Percentiles rank a stretch among this genome's conserved stretches.
phyloP scores from a whole-genome alignment of 75 land plant species.

The Azolla pinnata region DNA sequence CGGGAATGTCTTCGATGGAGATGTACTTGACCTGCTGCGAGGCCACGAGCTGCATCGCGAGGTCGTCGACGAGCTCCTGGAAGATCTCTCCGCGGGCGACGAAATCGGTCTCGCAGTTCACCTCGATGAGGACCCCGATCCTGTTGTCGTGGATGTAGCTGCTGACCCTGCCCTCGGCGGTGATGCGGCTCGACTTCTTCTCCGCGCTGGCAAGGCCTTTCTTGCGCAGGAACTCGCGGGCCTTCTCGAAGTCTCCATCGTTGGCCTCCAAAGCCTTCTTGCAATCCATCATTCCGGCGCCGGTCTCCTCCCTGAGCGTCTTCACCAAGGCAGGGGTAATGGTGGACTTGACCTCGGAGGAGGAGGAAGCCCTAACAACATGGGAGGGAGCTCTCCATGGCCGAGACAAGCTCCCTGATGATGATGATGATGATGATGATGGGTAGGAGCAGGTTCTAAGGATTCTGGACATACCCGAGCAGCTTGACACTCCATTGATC shows the following conservation, averaged over 20 bases:
- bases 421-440: background rate
- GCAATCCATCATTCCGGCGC: conserved; percentile 99
- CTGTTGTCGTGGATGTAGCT: conserved; percentile 88
- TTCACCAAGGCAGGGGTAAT: conserved; percentile 76
- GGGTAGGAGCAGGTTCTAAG: background rate
- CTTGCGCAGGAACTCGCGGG: conserved; percentile 79
- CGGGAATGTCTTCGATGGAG: conserved; percentile 69
- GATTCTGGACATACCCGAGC: background rate
- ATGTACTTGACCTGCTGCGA: conserved; percentile 81
- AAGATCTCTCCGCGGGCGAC: conserved; percentile 83
- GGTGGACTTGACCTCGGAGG: conserved; percentile 7
- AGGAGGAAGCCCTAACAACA: background rate
- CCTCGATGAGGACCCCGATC: conserved; percentile 84
- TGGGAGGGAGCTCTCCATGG: background rate
- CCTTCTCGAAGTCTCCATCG: conserved; percentile 69
- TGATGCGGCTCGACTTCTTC: conserved; percentile 74
- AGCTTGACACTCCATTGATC: too few relatives aligned
- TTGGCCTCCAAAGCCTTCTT: conserved; percentile 78
- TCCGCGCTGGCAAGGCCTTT: conserved; percentile 98
- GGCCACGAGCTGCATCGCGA: conserved; percentile 95
- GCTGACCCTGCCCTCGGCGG: conserved; percentile 87
- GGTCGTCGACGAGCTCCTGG: conserved; percentile 79
- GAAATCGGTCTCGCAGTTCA: conserved; percentile 98
- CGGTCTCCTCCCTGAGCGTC: conserved; percentile 91
- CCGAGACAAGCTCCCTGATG: background rate